Evolutionary conservation across 2,329 filamentous ascomycete species (phyloP).

Genomic region (Ascocoryne sarcoides): DNA sequence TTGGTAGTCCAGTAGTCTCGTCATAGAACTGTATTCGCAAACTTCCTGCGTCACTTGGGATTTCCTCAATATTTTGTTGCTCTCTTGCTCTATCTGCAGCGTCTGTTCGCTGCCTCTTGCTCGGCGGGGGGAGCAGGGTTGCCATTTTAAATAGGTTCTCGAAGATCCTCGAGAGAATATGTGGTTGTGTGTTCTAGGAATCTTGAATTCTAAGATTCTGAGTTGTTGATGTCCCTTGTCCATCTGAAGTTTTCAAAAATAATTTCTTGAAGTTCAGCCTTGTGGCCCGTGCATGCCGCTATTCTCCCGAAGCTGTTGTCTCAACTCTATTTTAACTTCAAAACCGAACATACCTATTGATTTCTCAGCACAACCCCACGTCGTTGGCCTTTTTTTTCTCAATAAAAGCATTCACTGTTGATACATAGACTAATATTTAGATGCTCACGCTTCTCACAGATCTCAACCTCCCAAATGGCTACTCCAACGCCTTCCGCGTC

Average conservation of each 20-base stretch:
- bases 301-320: too few relatives aligned
- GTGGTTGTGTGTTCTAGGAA: background rate
- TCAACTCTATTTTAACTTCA: background rate
- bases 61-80: conserved; percentile 66
- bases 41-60: conserved; percentile 62
- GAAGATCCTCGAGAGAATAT: background rate
- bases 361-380: too few relatives aligned
- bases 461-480: conserved; percentile 7
- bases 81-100: conserved; percentile 59
- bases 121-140: conserved; percentile 73
- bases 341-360: too few relatives aligned
- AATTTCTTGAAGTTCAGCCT: conserved; percentile 21
- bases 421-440: background rate
- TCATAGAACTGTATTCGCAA: conserved; percentile 85
- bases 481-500: conserved; percentile 20
- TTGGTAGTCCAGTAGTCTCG: conserved; percentile 65
- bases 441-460: background rate
- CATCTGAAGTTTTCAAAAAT: conserved; percentile 10
- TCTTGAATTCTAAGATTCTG: too few relatives aligned
- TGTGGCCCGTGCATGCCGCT: conserved; percentile 14
- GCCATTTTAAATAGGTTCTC: conserved; percentile 47
- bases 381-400: too few relatives aligned
- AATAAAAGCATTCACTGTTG: too few relatives aligned
- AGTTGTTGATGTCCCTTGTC: too few relatives aligned
- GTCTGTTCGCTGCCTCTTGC: conserved; percentile 77